Conservation (phyloP, 805 yeast species). For the Wickerhamomyces silvicola region DNA sequence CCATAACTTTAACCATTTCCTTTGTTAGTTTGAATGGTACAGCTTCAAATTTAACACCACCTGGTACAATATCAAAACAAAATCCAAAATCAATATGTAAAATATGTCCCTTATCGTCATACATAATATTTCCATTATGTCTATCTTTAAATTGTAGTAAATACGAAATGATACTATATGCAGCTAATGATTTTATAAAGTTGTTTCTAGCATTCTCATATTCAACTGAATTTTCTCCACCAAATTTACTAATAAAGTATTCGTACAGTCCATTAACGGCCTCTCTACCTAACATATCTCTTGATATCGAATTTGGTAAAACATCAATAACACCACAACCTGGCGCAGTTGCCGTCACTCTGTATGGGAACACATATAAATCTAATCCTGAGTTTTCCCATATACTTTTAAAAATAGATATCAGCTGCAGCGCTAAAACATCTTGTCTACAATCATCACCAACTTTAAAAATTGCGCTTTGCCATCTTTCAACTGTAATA, state of each 20-base stretch:
- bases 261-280: constrained; percentile 96
- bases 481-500: constrained; percentile 64
- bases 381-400: constrained; percentile 88
- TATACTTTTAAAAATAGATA: constrained; percentile 84
- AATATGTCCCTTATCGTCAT: constrained; percentile 91
- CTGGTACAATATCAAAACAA: constrained; percentile 98
- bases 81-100: constrained; percentile 97
- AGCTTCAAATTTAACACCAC: constrained; percentile 97
- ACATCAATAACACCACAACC: constrained; percentile 99
- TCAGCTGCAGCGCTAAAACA: constrained; percentile 85
- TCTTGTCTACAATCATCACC: constrained; percentile 99
- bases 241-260: constrained; percentile 86
- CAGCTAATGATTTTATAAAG: constrained; percentile 90
- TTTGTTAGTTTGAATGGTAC: constrained; percentile 95
- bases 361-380: constrained; percentile 83
- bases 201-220: constrained; percentile 90
- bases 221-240: constrained; percentile 86
- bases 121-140: constrained; percentile 97
- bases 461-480: constrained; percentile 95
- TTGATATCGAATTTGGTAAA: constrained; percentile 85
- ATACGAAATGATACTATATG: constrained; percentile 87
- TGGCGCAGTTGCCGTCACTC: constrained; percentile 98
- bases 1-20: constrained; percentile 95
- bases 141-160: constrained; percentile 92
- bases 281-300: constrained; percentile 98